phyloP scores from a whole-genome alignment of 805 yeast species.

The Monosporozyma solicola region DNA sequence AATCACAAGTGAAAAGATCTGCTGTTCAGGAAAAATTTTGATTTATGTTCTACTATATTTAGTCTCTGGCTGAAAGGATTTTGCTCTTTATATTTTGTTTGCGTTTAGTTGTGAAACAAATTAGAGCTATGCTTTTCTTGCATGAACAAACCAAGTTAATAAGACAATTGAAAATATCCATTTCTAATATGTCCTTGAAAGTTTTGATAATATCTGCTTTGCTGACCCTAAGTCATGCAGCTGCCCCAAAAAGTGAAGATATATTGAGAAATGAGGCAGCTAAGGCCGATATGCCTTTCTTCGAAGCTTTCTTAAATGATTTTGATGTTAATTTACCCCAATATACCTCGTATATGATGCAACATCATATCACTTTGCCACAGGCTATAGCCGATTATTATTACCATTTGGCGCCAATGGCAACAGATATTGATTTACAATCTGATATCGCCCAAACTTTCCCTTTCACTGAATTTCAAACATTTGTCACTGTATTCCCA shows the following conservation, averaged over 20 bases:
- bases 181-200: background rate
- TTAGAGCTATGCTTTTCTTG: background rate
- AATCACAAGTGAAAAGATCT: background rate
- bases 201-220: background rate
- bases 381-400: constrained; percentile 30
- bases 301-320: constrained; percentile 28
- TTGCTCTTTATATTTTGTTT: background rate
- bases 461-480: constrained; percentile 32
- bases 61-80: background rate
- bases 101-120: background rate
- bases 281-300: constrained; percentile 24
- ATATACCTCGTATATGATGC: constrained; percentile 32
- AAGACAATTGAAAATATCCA: background rate
- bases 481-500: constrained; percentile 29
- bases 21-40: background rate
- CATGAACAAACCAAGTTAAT: background rate
- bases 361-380: constrained; percentile 28
- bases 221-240: background rate
- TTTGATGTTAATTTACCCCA: constrained; percentile 19
- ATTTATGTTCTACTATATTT: background rate
- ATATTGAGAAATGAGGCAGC: constrained; percentile 25
- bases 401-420: constrained; percentile 22
- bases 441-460: constrained; percentile 24
- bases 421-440: constrained; percentile 19
- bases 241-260: background rate